These are phyloP conservation scores for Ogataea kodamae DNA, from an alignment of 805 yeast species.

Conservation along the genomic window DNA sequence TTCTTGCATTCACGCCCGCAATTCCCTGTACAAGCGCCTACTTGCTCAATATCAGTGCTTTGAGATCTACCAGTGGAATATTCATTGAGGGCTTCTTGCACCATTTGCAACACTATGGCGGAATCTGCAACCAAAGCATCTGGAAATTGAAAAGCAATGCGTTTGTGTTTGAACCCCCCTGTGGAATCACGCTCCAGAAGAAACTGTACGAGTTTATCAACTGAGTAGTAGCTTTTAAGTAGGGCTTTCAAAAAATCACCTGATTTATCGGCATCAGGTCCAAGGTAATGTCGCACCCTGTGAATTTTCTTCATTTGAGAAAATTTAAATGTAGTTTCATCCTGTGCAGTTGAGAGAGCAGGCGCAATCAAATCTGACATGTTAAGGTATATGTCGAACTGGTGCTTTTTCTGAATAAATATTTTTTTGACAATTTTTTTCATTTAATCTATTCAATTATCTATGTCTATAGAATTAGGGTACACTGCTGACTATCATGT, in stretches of 20 bases:
- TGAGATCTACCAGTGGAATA: constrained; percentile 4
- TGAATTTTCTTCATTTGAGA: constrained; percentile 36
- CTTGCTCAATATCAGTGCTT: constrained; percentile 26
- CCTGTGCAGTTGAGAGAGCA: constrained; percentile 69
- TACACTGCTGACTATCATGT: constrained; percentile 91
- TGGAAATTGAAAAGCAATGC: constrained; percentile 86
- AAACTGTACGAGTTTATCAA: constrained; percentile 31
- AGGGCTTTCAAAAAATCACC: constrained; percentile 28
- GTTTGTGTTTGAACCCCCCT: constrained; percentile 34
- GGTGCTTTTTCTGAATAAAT: constrained; percentile 2
- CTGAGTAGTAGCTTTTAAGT: constrained; percentile 51
- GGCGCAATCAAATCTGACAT: constrained; percentile 50
- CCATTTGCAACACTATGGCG: constrained; percentile 56
- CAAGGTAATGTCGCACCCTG: constrained; percentile 22
- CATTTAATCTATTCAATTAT: constrained; percentile 1
- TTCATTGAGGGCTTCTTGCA: constrained; percentile 39
- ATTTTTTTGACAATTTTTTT: constrained; percentile 1
- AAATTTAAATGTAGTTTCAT: constrained; percentile 51
- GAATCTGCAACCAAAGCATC: constrained; percentile 78
- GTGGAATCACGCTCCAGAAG: constrained; percentile 29
- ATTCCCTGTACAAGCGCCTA: constrained; percentile 24
- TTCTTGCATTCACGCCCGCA: constrained; percentile 30
- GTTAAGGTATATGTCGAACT: constrained; percentile 1
- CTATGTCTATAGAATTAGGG: constrained; percentile 48
- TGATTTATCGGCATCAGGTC: constrained; percentile 26